These are phyloP conservation scores for Chondrostereum purpureum DNA, from an alignment of 1,284 basidiomycete species.

Conservation along the genomic window DNA sequence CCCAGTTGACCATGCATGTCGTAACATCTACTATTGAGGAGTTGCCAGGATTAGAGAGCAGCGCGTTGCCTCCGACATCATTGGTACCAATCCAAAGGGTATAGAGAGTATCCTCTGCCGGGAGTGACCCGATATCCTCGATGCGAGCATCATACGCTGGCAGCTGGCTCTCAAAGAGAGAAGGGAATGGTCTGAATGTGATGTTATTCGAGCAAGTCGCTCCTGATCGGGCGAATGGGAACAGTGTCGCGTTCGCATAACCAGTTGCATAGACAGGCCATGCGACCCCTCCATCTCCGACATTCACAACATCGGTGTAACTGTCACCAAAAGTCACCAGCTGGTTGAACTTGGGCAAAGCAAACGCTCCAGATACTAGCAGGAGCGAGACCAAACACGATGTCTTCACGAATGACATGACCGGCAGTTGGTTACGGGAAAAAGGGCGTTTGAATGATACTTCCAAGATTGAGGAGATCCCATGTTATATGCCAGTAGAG, in stretches of 20 bases:
- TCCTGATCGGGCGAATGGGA: conserved; percentile 37
- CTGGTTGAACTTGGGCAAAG: conserved; percentile 31
- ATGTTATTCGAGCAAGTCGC: conserved; percentile 41
- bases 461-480: too few species aligned
- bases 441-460: too few species aligned
- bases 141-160: conserved; percentile 27
- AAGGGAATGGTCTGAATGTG: conserved; percentile 35
- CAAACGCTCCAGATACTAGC: too few species aligned
- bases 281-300: conserved; percentile 15
- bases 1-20: conserved; percentile 37
- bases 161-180: conserved; percentile 36
- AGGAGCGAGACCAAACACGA: too few species aligned
- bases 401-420: too few species aligned
- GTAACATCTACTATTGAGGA: conserved; percentile 34
- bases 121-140: conserved; percentile 21
- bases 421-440: too few species aligned
- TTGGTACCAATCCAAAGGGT: conserved; percentile 43
- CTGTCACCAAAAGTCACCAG: conserved; percentile 40
- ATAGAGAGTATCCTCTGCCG: conserved; percentile 31
- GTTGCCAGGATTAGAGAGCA: conserved; percentile 29
- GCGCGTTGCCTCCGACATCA: conserved; percentile 33
- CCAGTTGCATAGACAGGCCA: conserved; percentile 36
- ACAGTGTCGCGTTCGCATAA: conserved; percentile 29
- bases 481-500: too few species aligned
- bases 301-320: conserved; percentile 27